These are phyloP conservation scores for Cicer judaicum DNA, from an alignment of 306 rosid species.

Conservation along the genomic window DNA sequence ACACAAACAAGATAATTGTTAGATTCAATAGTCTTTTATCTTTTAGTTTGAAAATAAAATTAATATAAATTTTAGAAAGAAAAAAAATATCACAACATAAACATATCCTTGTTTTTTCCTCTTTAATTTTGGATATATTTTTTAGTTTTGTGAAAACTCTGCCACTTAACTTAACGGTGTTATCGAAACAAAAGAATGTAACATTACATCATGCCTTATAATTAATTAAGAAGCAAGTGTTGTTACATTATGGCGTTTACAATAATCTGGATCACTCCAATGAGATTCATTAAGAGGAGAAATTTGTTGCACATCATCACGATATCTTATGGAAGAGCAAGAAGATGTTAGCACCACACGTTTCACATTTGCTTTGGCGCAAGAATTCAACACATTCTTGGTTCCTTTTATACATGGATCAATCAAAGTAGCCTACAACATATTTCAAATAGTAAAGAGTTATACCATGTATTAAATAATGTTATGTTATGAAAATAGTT, in stretches of 20 bases:
- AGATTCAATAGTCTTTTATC: no score
- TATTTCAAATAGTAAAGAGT: background rate
- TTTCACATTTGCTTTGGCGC: conserved; percentile 65
- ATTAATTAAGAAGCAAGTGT: background rate
- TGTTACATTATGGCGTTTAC: conserved; percentile 69
- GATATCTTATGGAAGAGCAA: conserved; percentile 80
- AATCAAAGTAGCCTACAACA: conserved; percentile 58
- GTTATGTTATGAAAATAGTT: background rate
- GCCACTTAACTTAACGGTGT: no score
- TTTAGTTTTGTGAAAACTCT: no score
- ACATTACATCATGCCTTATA: background rate
- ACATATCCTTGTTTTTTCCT: no score
- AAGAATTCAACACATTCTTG: conserved; percentile 70
- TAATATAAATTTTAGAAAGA: no score
- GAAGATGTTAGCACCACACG: conserved; percentile 83
- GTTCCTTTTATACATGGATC: conserved; percentile 80
- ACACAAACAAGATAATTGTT: no score
- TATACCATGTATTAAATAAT: background rate
- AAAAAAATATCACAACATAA: no score
- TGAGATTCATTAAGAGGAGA: conserved; percentile 80
- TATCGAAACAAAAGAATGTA: background rate
- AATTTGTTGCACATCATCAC: conserved; percentile 57
- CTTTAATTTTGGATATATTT: no score
- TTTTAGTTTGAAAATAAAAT: no score
- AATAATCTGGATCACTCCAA: conserved; percentile 79